A percentile compares a stretch with the other conserved stretches of the same genome.
Evolutionary conservation across 129 eudicot genomes (phyloP).

Genomic region (Artemisia annua): DNA sequence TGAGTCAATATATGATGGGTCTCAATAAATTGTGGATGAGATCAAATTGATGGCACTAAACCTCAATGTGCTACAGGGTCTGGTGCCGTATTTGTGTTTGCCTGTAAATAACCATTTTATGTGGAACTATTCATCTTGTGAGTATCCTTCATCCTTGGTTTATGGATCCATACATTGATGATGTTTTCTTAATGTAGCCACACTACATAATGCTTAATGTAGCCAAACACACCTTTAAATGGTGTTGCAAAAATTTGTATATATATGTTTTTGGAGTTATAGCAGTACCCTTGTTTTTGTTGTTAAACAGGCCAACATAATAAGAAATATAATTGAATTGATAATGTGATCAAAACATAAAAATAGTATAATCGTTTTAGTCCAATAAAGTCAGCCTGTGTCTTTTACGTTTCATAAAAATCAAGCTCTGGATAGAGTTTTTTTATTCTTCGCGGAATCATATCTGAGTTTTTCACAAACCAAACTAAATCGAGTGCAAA

Average conservation of each 20-base stretch:
- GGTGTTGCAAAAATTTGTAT: too few relatives aligned
- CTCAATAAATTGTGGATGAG: slow-evolving; percentile 2
- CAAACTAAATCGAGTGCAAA: background rate
- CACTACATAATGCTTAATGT: too few relatives aligned
- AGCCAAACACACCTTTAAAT: too few relatives aligned
- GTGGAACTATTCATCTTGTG: too few relatives aligned
- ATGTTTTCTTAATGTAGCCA: too few relatives aligned
- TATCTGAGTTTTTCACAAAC: background rate
- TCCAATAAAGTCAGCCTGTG: background rate
- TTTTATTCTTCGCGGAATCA: background rate
- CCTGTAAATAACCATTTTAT: too few relatives aligned
- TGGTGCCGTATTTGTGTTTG: too few relatives aligned
- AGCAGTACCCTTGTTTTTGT: background rate
- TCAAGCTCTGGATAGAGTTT: background rate
- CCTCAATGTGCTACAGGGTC: too few relatives aligned
- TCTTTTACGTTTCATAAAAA: background rate
- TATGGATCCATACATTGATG: too few relatives aligned
- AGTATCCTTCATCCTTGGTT: too few relatives aligned
- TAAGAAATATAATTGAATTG: background rate
- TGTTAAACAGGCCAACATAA: background rate
- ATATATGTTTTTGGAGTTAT: background rate
- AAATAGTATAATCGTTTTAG: background rate
- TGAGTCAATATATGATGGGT: background rate
- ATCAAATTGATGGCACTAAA: background rate
- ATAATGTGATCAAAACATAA: background rate